Evolutionary conservation across 352 stramenopile species (phyloP).

Genomic region (Pythium coloratum): DNA sequence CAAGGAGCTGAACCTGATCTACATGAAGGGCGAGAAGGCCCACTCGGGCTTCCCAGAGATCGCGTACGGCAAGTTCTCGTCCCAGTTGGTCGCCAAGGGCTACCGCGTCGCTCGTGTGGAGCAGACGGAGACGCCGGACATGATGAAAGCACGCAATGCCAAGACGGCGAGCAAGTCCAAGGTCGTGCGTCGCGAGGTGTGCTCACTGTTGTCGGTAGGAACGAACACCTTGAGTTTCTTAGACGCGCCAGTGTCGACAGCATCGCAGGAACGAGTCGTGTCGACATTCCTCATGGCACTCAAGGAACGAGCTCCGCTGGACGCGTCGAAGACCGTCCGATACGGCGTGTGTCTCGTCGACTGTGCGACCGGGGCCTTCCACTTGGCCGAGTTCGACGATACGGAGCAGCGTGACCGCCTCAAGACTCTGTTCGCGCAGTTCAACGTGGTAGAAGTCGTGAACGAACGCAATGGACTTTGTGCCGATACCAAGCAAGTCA

Average conservation of each 20-base stretch:
- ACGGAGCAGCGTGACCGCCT: slow-evolving; percentile 94
- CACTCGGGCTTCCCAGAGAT: slow-evolving; percentile 99
- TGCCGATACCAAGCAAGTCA: slow-evolving; percentile 64
- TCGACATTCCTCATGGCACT: slow-evolving; percentile 62
- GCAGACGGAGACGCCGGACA: slow-evolving; percentile 99
- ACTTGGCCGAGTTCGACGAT: slow-evolving; percentile 97
- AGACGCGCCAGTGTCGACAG: slow-evolving; percentile 69
- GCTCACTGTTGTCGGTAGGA: slow-evolving; percentile 93
- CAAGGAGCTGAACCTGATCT: slow-evolving; percentile 94
- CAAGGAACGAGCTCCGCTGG: slow-evolving; percentile 60
- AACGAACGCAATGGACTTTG: slow-evolving; percentile 68
- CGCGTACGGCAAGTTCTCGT: slow-evolving; percentile 96
- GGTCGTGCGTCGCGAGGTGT: slow-evolving; percentile 95
- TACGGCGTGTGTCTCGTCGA: slow-evolving; percentile 97
- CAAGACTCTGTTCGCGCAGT: slow-evolving; percentile 94
- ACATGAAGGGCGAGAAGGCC: slow-evolving; percentile 98
- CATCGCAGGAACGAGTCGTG: slow-evolving; percentile 41
- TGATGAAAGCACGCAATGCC: slow-evolving; percentile 94
- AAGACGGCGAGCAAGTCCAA: slow-evolving; percentile 73
- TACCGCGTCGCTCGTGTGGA: slow-evolving; percentile 98
- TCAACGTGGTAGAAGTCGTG: slow-evolving; percentile 83
- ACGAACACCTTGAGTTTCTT: slow-evolving; percentile 96
- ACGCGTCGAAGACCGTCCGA: slow-evolving; percentile 51
- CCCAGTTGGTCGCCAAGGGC: slow-evolving; percentile 93
- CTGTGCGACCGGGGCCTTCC: slow-evolving; percentile 91